These are phyloP conservation scores for Thyridium curvatum DNA, from an alignment of 2,329 filamentous ascomycete species.

Conservation along the genomic window DNA sequence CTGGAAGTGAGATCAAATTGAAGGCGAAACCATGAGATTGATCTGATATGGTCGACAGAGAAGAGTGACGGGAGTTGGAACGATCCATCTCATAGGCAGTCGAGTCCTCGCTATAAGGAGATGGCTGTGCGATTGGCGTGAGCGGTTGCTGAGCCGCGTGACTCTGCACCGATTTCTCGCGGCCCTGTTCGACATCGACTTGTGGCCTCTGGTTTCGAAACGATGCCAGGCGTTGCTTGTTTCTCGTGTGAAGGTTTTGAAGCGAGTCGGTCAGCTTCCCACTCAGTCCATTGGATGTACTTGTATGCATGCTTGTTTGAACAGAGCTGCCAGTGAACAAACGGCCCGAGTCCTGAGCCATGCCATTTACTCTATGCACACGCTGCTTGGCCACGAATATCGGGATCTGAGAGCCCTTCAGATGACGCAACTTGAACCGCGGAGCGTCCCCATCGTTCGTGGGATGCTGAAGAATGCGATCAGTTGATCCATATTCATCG, in stretches of 20 bases:
- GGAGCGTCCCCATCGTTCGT: conserved; percentile 4
- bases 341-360: conserved; percentile 14
- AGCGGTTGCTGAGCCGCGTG: too few relatives aligned
- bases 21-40: conserved; percentile 19
- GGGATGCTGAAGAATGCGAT: conserved; percentile 17
- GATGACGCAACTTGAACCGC: conserved; percentile 7
- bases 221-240: too few relatives aligned
- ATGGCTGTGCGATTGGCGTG: too few relatives aligned
- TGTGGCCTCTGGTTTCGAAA: conserved; percentile 1
- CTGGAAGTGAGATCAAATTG: conserved; percentile 19
- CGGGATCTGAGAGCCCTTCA: conserved; percentile 15
- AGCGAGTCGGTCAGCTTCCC: too few relatives aligned
- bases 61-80: conserved; percentile 1
- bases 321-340: conserved; percentile 5
- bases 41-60: conserved; percentile 5
- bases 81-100: not conserved
- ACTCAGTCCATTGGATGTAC: too few relatives aligned
- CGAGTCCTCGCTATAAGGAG: too few relatives aligned
- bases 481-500: conserved; percentile 16
- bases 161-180: too few relatives aligned
- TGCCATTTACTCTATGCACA: conserved; percentile 22
- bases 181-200: not conserved
- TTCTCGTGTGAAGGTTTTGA: too few relatives aligned
- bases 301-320: too few relatives aligned
- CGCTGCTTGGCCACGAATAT: conserved; percentile 21